Base-by-base conservation (phyloP, 2,329 filamentous ascomycete genomes). In the Lachnellula subtilissima region DNA sequence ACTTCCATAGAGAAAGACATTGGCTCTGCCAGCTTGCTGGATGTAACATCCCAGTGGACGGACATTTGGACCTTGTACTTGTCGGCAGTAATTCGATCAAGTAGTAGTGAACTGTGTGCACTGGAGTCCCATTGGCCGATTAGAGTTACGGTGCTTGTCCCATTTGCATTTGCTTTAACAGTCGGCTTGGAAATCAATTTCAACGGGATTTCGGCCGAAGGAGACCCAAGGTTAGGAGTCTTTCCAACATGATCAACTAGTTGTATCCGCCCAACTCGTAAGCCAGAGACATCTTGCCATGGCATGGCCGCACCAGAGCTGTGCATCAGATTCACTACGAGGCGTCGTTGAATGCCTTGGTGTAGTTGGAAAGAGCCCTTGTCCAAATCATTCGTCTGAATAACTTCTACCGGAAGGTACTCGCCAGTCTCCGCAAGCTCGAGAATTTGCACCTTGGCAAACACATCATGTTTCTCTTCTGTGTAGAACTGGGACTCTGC, bases 41-140 rank as follows among this genome's bases (percentile, higher is more conserved):
- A 96, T 57, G 81, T 81, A 28, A 97, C 84, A 65, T 96, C 89
- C 90, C 93, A 97, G 15, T 84, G 82, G 11, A 97, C 76, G 0
- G 88, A 86, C 73, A 97, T 86, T 71, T 96, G 92, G 19, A 99
- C 89, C 45, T 88, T 87, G 71, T 94, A 92, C 69, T 91, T 94
- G 57, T 97, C 92, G n/a, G 89, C 84, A 1, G 94, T 97, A 1
- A 90, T 87, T 25, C 93, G 86, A 72, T 99, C 92, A n/a, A 99
- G 83, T 14, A 97, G 79, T n/a, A 96, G 77, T 5, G 94, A 97
- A 61, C 85, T 86, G 72, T 99, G 94, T 63, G 94, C 79, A 67
- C 91, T 96, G 0, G 93, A 97, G 70, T 99, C 94, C 94, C 94
- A 99, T 68, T 97, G 92, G 0, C 89, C 91, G n/a, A 88, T 81